These are phyloP conservation scores for Fraxinus velutina DNA, from an alignment of 305 asterid genomes.

Conservation along the genomic window DNA sequence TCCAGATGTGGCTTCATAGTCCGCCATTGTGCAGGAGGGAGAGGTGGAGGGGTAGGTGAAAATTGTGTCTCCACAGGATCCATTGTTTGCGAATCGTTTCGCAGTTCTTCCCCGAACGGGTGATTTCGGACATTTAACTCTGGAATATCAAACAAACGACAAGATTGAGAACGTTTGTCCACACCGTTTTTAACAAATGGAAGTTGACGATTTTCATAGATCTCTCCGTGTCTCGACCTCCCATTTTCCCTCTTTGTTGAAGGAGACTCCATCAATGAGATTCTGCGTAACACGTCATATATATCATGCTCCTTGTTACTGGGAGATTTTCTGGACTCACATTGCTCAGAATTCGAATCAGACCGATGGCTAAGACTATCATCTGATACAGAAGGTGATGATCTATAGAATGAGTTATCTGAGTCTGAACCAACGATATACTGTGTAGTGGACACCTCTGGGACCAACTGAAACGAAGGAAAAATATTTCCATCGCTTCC, in stretches of 20 bases:
- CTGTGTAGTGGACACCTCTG: slow-evolving; percentile 51
- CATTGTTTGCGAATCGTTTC: slow-evolving; percentile 20
- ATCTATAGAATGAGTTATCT: slow-evolving; percentile 80
- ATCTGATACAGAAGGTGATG: slow-evolving; percentile 73
- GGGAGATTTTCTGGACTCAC: slow-evolving; percentile 75
- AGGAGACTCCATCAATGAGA: slow-evolving; percentile 59
- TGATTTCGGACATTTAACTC: slow-evolving; percentile 42
- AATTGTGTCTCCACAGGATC: slow-evolving; percentile 32
- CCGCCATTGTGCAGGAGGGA: slow-evolving; percentile 64
- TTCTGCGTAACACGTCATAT: slow-evolving; percentile 56
- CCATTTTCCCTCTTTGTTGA: slow-evolving; percentile 42
- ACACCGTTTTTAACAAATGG: slow-evolving; percentile 35
- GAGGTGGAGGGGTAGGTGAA: slow-evolving; percentile 44
- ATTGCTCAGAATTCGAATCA: slow-evolving; percentile 73
- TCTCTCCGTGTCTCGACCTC: slow-evolving; percentile 34
- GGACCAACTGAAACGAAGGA: slow-evolving; percentile 93
- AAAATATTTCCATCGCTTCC: slow-evolving; percentile 49
- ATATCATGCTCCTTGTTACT: slow-evolving; percentile 57
- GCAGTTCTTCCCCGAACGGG: slow-evolving; percentile 39
- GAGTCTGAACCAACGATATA: slow-evolving; percentile 61
- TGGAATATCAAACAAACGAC: slow-evolving; percentile 52
- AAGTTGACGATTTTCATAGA: slow-evolving; percentile 30
- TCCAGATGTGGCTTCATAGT: slow-evolving; percentile 33
- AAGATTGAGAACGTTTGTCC: slow-evolving; percentile 40
- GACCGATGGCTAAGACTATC: slow-evolving; percentile 64